A percentile compares a stretch with the other conserved stretches of the same genome.
phyloP scores from a whole-genome alignment of 83 land plant species.

The Picea engelmannii region DNA sequence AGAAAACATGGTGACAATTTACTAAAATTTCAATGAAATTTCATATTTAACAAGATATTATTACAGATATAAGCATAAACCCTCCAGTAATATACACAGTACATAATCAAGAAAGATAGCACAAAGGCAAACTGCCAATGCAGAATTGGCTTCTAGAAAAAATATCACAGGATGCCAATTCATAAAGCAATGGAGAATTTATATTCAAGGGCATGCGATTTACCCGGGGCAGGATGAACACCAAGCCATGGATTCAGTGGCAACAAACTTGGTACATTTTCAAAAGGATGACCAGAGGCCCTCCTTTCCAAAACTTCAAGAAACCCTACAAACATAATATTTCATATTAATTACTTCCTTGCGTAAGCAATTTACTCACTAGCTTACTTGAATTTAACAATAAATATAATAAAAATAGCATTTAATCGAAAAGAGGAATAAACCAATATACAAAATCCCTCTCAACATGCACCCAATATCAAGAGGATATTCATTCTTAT shows the following conservation, averaged over 20 bases:
- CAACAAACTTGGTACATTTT: slow-evolving; percentile 87
- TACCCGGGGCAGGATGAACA: slow-evolving; percentile 76
- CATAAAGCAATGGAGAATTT: background rate
- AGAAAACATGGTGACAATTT: no score
- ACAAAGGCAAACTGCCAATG: background rate
- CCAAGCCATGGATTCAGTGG: slow-evolving; percentile 95
- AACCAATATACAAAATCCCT: background rate
- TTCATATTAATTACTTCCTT: background rate
- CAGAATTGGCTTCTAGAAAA: background rate
- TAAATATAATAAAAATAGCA: background rate
- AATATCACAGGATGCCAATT: background rate
- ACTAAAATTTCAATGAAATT: no score
- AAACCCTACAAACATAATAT: slow-evolving; percentile 60
- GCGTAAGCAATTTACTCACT: background rate
- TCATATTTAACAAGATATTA: no score
- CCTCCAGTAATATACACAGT: background rate
- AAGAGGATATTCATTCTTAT: slow-evolving; percentile 2
- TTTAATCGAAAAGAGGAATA: background rate
- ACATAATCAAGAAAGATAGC: background rate
- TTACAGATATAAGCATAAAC: background rate
- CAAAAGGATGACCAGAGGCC: slow-evolving; percentile 96
- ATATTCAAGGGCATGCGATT: slow-evolving; percentile 12
- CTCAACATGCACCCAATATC: background rate
- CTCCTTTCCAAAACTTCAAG: slow-evolving; percentile 86
- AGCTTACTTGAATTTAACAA: background rate